These are phyloP conservation scores for Diddensiella transvaalensis DNA, from an alignment of 805 yeast genomes.

Conservation along the genomic window DNA sequence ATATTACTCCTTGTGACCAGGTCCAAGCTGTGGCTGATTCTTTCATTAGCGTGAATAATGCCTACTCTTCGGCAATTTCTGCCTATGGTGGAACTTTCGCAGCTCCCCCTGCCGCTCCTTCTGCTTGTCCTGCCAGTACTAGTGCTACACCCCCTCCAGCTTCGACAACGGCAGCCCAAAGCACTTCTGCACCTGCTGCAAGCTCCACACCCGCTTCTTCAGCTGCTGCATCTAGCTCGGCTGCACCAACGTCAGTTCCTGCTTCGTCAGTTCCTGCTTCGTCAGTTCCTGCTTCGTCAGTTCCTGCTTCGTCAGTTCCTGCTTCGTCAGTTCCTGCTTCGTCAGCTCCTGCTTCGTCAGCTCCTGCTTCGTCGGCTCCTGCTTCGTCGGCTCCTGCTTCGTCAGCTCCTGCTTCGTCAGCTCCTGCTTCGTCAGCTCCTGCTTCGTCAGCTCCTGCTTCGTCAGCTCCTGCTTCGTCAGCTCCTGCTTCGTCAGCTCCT, in stretches of 20 bases:
- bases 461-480: background rate
- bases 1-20: conserved; percentile 20
- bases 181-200: conserved; percentile 14
- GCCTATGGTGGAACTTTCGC: conserved; percentile 9
- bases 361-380: background rate
- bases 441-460: background rate
- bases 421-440: background rate
- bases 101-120: conserved; percentile 6
- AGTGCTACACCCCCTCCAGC: conserved; percentile 16
- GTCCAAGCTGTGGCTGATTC: conserved; percentile 15
- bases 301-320: conserved; percentile 5
- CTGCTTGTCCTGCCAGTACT: conserved; percentile 12
- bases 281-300: conserved; percentile 11
- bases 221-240: conserved; percentile 7
- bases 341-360: conserved; percentile 8
- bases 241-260: conserved; percentile 13
- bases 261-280: conserved; percentile 8
- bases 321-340: conserved; percentile 5
- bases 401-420: background rate
- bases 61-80: conserved; percentile 8
- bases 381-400: background rate
- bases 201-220: conserved; percentile 9
- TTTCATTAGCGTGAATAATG: conserved; percentile 10
- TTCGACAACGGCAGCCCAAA: conserved; percentile 15
- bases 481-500: no score